phyloP scores from a whole-genome alignment of 768 basidiomycete genomes.

The Tricholomella constricta region DNA sequence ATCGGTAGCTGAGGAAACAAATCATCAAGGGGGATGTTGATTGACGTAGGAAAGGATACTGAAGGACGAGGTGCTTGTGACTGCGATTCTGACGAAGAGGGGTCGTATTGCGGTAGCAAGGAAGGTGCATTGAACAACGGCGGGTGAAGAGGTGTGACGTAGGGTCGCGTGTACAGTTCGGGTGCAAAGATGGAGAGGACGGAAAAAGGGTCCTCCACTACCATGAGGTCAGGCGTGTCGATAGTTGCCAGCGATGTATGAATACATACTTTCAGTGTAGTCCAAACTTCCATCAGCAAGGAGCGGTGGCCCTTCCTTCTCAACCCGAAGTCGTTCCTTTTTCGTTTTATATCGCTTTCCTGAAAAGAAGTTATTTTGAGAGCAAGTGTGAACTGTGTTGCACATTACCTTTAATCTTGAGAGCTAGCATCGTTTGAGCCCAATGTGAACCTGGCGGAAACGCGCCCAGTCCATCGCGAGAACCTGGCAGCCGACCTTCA shows the following conservation, averaged over 20 bases:
- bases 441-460: conserved; percentile 73
- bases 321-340: conserved; percentile 76
- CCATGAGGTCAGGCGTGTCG: conserved; percentile 6
- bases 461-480: conserved; percentile 71
- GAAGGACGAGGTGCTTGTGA: conserved; percentile 26
- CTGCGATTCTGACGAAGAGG: conserved; percentile 24
- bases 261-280: conserved; percentile 62
- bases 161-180: conserved; percentile 56
- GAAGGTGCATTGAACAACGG: conserved; percentile 23
- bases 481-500: conserved; percentile 75
- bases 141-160: conserved; percentile 59
- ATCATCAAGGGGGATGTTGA: conserved; percentile 17
- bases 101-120: conserved; percentile 25
- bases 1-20: conserved; percentile 23
- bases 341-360: conserved; percentile 81
- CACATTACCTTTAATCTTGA: conserved; percentile 71
- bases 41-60: conserved; percentile 15
- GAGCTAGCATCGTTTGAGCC: conserved; percentile 70
- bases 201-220: conserved; percentile 82
- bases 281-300: conserved; percentile 78
- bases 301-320: conserved; percentile 73
- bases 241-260: background rate
- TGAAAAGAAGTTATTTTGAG: conserved; percentile 22
- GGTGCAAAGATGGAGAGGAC: conserved; percentile 64
- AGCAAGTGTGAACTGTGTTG: background rate